Base-by-base conservation (phyloP, 768 basidiomycete genomes). In the Coprinellus micaceus region DNA sequence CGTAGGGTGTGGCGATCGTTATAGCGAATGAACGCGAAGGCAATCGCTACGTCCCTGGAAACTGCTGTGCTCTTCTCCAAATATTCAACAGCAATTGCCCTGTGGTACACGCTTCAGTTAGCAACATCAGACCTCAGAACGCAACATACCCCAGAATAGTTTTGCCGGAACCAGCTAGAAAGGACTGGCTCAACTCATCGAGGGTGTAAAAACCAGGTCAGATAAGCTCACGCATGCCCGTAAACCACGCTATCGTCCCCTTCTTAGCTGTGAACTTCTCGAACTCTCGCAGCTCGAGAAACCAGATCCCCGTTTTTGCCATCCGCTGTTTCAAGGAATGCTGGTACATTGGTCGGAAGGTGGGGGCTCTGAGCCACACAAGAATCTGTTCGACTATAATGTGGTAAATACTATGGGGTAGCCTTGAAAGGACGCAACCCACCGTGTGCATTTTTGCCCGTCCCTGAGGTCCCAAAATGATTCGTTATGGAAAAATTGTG, bases 1-100 rank as follows among this genome's bases (percentile, higher is more conserved):
- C 4, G 11, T 10, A 48, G 29, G 13, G 54, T 10, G 17, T 36
- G n/a, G 2, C 15, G 25, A 36, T 46, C 54, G 12, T 29, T 33
- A 29, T 55, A 55, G 10, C 54, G 54, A 36, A 44, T 46, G 24
- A 46, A 55, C 17, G 45, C 54, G 47, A 46, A 55, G 4, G 24
- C 29, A 7, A 55, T 29, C 15, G n/a, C 45, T 11, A 55, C 21
- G 19, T 24, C 45, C 13, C 3, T 11, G 5, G 28, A 22, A 11
- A 47, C 43, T 13, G 36, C 36, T 2, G 17, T 5, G 44, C 22
- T 10, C n/a, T 33, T 22, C 25, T 48, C 12, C 29, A 55, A n/a
- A 28, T 47, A 17, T 13, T 46, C 45, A 30, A 48, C 45, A 29
- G 33, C n/a, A 10, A 24, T 37, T 2, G 54, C 46, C 15, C 54